These are phyloP conservation scores for Marasmius tenuissimus DNA, from an alignment of 1,284 basidiomycete species.

Conservation along the genomic window DNA sequence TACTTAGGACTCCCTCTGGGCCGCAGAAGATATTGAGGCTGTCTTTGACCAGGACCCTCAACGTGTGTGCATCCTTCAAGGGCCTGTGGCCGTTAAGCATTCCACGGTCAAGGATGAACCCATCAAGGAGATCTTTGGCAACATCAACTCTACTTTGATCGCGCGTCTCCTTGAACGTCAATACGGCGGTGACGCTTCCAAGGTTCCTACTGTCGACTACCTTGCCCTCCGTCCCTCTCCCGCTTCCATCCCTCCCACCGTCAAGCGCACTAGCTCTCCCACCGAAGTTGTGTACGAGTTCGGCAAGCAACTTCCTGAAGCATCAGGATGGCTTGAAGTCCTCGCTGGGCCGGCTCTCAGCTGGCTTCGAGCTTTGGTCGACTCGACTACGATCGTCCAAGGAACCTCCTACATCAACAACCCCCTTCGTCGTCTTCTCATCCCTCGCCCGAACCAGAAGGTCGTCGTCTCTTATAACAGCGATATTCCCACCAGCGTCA, in stretches of 20 bases:
- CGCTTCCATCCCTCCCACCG: constrained; percentile 40
- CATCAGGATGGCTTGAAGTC: constrained; percentile 79
- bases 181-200: constrained; percentile 79
- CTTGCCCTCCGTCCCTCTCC: constrained; percentile 60
- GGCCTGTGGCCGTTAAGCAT: constrained; percentile 92
- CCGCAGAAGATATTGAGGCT: constrained; percentile 96
- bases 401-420: constrained; percentile 86
- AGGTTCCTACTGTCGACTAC: constrained; percentile 86
- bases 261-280: constrained; percentile 47
- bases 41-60: constrained; percentile 98
- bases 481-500: constrained; percentile 55
- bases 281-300: constrained; percentile 60
- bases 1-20: constrained; percentile 92
- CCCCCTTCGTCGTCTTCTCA: constrained; percentile 85
- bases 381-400: constrained; percentile 83
- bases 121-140: constrained; percentile 88
- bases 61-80: constrained; percentile 96
- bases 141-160: constrained; percentile 80
- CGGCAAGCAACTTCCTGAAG: constrained; percentile 54
- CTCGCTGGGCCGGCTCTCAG: constrained; percentile 80
- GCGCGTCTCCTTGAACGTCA: constrained; percentile 79
- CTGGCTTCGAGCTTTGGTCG: constrained; percentile 89
- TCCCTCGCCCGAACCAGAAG: constrained; percentile 80
- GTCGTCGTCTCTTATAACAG: constrained; percentile 58
- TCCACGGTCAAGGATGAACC: constrained; percentile 90